Base-by-base conservation (phyloP, 495 filamentous ascomycete species). In the Penicillium odoratum region DNA sequence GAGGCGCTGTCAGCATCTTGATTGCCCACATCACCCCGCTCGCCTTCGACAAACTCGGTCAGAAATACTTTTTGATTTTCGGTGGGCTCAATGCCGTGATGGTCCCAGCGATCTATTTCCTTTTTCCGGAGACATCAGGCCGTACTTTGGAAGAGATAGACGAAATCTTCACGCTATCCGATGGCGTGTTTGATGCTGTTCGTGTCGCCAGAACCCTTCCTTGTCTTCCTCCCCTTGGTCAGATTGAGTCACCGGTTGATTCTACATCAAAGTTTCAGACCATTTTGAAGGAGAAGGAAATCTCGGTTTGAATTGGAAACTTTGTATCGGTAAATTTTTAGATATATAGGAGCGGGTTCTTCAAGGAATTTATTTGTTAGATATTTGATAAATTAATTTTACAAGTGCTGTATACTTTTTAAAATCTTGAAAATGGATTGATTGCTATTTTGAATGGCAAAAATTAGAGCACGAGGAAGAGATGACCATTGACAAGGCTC, bases 111-210 rank as follows among this genome's bases (percentile, higher is more conserved):
- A 16, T 64, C 8, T 61, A 55, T 48, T 48, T 48, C 55, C 73
- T 81, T 54, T 81, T 83, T 31, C 83, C 83, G 0, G 82, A 85
- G 60, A 78, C 79, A 33, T 78, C 79, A 51, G 79, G 78, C 6
- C 74, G 79, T 7, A 77, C 72, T 1, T 57, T 85, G 25, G 83
- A 85, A 55, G 77, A 81, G 50, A 79, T 85, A 26, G 82, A 86
- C 55, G 78, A 80, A 63, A 83, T 85, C 68, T 78, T 66, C 11
- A 52, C 62, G 9, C 40, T 55, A n/a, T 63, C 63, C 2, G 43
- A 46, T 11, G 48, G 34, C 2, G 57, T 58, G 16, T 53, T 58
- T 45, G 62, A 60, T 31, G 30, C 55, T 4, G 62, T 64, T 25
- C 43, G 43, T 26, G 61, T 59, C 5, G 57, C 61, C 6, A 53